Percentiles rank a stretch among this genome's conserved stretches.
Evolutionary conservation across 164 flowering plant genomes (phyloP).

Genomic region (Stephania yunnanensis): DNA sequence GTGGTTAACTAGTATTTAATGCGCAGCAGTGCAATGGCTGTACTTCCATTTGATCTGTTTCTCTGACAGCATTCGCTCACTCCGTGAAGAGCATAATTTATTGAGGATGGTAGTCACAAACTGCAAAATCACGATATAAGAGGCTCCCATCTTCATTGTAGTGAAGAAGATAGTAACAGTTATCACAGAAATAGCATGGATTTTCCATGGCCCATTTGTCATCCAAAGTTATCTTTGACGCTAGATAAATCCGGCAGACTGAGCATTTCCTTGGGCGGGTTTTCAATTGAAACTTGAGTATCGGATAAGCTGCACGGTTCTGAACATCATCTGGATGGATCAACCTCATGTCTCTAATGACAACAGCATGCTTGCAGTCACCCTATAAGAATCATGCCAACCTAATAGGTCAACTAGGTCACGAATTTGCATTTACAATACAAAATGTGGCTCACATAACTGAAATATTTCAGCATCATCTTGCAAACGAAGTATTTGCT

Average conservation of each 20-base stretch:
- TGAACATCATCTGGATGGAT: constrained; percentile 76
- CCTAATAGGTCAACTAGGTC: background rate
- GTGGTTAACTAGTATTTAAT: no score
- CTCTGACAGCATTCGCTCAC: no score
- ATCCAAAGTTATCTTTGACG: constrained; percentile 63
- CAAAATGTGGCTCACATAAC: background rate
- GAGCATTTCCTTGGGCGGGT: constrained; percentile 44
- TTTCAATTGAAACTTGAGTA: constrained; percentile 41
- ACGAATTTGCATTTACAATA: background rate
- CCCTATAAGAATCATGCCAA: constrained; percentile 37
- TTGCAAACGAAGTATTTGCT: background rate
- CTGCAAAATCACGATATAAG: constrained; percentile 38
- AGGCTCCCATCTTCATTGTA: constrained; percentile 34
- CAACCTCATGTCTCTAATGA: constrained; percentile 85
- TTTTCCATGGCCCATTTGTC: constrained; percentile 75
- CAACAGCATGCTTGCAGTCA: constrained; percentile 67
- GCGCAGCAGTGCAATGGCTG: no score
- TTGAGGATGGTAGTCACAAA: constrained; percentile 41
- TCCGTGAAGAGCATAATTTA: background rate
- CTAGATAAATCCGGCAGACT: constrained; percentile 56
- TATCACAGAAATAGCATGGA: constrained; percentile 77
- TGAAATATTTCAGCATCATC: background rate
- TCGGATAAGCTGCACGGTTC: constrained; percentile 64
- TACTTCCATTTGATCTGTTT: no score
- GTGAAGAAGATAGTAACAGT: constrained; percentile 72